Conservation (phyloP, 208 protist genomes). For the Trichomonas vaginalis region DNA sequence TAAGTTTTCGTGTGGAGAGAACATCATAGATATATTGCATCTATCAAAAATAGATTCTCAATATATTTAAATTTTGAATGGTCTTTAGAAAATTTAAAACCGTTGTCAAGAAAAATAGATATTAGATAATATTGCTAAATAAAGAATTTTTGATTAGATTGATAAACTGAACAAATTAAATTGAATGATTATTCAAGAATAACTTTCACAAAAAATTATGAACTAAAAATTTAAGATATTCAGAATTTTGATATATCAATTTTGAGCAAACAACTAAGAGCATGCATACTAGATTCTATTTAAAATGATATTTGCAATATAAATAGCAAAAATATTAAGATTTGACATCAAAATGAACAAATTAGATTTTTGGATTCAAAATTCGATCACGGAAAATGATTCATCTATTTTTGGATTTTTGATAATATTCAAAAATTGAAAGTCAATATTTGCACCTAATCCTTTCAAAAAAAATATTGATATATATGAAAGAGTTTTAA, state of each 20-base stretch:
- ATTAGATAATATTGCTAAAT: too few species aligned
- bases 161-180: not conserved
- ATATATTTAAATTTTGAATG: too few species aligned
- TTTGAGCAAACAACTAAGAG: not conserved
- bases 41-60: too few species aligned
- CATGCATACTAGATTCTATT: not conserved
- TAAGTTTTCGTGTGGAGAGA: not conserved
- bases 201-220: not conserved
- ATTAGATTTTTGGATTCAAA: not conserved
- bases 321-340: not conserved
- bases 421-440: not conserved
- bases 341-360: not conserved
- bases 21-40: not conserved
- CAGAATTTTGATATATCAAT: not conserved
- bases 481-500: not conserved
- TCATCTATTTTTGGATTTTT: not conserved
- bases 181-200: not conserved
- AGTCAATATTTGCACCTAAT: not conserved
- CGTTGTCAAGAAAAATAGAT: too few species aligned
- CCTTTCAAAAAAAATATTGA: not conserved
- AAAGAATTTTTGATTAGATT: not conserved
- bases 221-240: not conserved
- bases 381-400: not conserved
- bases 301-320: not conserved
- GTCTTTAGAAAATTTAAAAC: too few species aligned